Percentiles rank a stretch among this genome's conserved stretches.
Conservation (phyloP, 345 rosid species). For the Geranium rotundifolium region DNA sequence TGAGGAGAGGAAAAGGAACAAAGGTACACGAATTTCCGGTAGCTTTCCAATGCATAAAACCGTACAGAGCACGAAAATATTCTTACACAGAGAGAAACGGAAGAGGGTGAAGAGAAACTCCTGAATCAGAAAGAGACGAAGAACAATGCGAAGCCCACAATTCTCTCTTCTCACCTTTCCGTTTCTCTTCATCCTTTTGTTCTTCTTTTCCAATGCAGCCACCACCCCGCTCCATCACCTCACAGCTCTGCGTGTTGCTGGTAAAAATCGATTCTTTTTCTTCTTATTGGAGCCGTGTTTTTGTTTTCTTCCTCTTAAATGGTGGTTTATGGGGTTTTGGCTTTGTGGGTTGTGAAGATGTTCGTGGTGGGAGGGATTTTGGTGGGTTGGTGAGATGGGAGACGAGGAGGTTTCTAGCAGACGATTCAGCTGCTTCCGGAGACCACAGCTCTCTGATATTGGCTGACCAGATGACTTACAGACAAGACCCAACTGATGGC, state of each 20-base stretch:
- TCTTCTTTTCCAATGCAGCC: not conserved
- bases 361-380: constrained; percentile 13
- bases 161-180: not conserved
- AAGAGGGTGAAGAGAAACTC: too few species aligned
- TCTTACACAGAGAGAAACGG: too few species aligned
- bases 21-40: too few species aligned
- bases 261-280: not conserved
- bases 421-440: constrained; percentile 9
- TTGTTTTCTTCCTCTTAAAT: not conserved
- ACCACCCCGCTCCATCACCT: not conserved
- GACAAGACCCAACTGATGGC: constrained; percentile 52
- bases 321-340: not conserved
- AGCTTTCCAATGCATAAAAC: too few species aligned
- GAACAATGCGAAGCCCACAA: not conserved
- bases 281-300: too few species aligned
- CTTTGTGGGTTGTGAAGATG: constrained; percentile 6
- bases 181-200: constrained; percentile 6
- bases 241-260: not conserved
- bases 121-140: not conserved
- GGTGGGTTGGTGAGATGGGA: constrained; percentile 27
- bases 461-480: constrained; percentile 56
- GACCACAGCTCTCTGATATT: constrained; percentile 46
- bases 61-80: too few species aligned
- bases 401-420: constrained; percentile 50
- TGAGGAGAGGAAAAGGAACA: too few species aligned